phyloP scores from a whole-genome alignment of 257 asterid species.

The Solanum sejunctum region DNA sequence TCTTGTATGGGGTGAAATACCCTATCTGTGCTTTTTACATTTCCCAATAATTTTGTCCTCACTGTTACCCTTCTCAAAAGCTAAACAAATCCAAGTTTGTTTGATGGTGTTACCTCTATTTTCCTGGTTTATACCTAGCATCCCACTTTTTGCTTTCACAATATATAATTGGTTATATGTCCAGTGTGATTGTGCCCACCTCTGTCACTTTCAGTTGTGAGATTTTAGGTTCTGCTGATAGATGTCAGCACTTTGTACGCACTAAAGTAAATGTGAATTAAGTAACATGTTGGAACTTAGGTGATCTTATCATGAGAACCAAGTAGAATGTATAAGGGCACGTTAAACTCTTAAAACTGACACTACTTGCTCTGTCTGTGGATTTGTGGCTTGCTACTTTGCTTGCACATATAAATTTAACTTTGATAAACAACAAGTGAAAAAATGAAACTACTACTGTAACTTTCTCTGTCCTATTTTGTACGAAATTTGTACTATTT shows the following conservation, averaged over 20 bases:
- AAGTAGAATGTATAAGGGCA: neutral
- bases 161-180: neutral
- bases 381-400: neutral
- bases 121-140: neutral
- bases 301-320: neutral
- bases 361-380: neutral
- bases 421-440: neutral
- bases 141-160: neutral
- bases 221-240: neutral
- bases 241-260: neutral
- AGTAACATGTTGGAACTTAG: neutral
- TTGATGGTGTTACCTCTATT: neutral
- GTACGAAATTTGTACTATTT: neutral
- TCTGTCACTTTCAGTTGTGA: neutral
- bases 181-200: neutral
- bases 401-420: neutral
- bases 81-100: neutral
- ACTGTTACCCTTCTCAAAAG: neutral
- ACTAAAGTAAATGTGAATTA: neutral
- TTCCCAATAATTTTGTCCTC: neutral
- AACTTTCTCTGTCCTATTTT: neutral
- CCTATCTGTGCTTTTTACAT: neutral
- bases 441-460: neutral
- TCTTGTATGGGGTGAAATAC: neutral
- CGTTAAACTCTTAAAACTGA: neutral